A percentile compares a stretch with the other conserved stretches of the same genome.
Conservation (phyloP, 2,329 filamentous ascomycete species). For the Claviceps africana region DNA sequence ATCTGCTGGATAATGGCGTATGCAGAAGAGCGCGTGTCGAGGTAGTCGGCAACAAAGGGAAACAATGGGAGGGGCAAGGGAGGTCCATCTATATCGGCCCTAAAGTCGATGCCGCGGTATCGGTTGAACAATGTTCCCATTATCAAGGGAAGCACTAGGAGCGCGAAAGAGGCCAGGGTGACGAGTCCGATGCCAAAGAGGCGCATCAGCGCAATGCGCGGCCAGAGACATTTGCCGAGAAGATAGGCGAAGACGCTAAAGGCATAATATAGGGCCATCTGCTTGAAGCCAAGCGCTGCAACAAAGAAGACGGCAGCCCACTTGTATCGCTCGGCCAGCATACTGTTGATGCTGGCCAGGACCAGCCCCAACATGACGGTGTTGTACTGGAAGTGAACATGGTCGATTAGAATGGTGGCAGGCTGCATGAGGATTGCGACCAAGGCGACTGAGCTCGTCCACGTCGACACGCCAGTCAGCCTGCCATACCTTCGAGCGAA, state of each 20-base stretch:
- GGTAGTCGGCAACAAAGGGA: constrained; percentile 39
- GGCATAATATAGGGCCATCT: constrained; percentile 97
- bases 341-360: constrained; percentile 73
- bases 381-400: constrained; percentile 96
- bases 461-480: constrained; percentile 61
- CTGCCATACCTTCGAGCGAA: constrained; percentile 73
- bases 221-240: constrained; percentile 71
- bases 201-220: constrained; percentile 50
- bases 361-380: constrained; percentile 94
- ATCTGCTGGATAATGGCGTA: constrained; percentile 68
- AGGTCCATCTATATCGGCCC: constrained; percentile 41
- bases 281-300: constrained; percentile 87
- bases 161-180: constrained; percentile 58
- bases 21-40: constrained; percentile 53
- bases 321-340: constrained; percentile 69
- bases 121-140: constrained; percentile 56
- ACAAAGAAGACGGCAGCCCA: constrained; percentile 95
- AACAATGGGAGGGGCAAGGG: constrained; percentile 50
- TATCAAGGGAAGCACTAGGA: constrained; percentile 64
- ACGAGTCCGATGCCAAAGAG: constrained; percentile 62
- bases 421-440: constrained; percentile 89
- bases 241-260: constrained; percentile 87
- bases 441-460: constrained; percentile 73
- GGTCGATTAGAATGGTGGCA: constrained; percentile 78
- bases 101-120: constrained; percentile 45